These are phyloP conservation scores for Melanogaster broomeanus DNA, from an alignment of 768 basidiomycete species.

Conservation along the genomic window DNA sequence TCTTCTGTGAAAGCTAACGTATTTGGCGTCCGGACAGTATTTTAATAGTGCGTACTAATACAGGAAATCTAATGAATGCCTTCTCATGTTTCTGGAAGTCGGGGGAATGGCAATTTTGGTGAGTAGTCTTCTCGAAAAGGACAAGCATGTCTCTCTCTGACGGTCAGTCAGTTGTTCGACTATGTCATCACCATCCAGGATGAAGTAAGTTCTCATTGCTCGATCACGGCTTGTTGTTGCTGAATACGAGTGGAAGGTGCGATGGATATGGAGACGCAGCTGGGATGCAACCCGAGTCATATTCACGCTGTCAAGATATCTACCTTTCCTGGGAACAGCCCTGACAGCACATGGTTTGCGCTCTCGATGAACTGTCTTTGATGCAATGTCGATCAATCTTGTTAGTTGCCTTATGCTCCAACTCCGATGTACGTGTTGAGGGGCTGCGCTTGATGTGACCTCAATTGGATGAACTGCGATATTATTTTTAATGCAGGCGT, in stretches of 20 bases:
- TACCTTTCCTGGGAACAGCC: slow-evolving; percentile 14
- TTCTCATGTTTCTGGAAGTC: slow-evolving; percentile 4
- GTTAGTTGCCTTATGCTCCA: slow-evolving; percentile 5
- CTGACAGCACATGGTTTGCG: slow-evolving; percentile 16
- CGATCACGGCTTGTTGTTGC: too few relatives aligned
- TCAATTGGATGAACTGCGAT: too few relatives aligned
- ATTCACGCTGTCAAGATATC: slow-evolving; percentile 21
- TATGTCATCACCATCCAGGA: slow-evolving; percentile 8
- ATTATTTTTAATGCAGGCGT: background rate
- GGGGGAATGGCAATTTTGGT: slow-evolving; percentile 20
- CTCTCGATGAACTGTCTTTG: too few relatives aligned
- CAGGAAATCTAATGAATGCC: too few relatives aligned
- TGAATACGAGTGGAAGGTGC: slow-evolving; percentile 4
- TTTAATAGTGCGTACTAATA: slow-evolving; percentile 9
- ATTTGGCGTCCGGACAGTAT: slow-evolving; percentile 7
- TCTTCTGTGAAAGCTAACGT: background rate
- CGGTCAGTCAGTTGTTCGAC: slow-evolving; percentile 2
- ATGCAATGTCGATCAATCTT: too few relatives aligned
- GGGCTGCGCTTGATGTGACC: background rate
- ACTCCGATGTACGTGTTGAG: slow-evolving; percentile 7
- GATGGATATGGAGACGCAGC: slow-evolving; percentile 18
- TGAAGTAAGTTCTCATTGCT: background rate
- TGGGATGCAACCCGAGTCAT: slow-evolving; percentile 15
- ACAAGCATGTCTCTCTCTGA: background rate
- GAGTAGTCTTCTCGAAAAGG: background rate